Evolutionary conservation across 2,329 filamentous ascomycete species (phyloP).

Genomic region (Botrytis pseudocinerea): DNA sequence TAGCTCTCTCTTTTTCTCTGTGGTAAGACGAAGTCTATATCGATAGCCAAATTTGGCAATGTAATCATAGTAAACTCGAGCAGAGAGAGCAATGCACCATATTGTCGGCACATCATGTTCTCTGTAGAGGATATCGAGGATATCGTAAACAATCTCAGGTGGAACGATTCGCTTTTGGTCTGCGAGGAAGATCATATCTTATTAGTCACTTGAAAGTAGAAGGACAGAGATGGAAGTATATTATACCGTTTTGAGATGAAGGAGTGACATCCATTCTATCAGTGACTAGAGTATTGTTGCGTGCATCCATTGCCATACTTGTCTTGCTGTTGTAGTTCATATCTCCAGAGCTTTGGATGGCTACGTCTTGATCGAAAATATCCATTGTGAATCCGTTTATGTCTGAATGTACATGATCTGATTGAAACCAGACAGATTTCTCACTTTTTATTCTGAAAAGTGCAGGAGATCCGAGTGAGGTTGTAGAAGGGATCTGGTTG

Average conservation of each 20-base stretch:
- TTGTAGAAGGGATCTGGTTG: neutral
- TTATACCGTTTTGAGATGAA: neutral
- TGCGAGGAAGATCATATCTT: neutral
- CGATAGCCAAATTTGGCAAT: neutral
- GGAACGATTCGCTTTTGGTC: neutral
- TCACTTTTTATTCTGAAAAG: neutral
- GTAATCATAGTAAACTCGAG: neutral
- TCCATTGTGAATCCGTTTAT: neutral
- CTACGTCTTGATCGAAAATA: neutral
- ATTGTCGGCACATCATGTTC: neutral
- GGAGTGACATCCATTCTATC: neutral
- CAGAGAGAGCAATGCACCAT: neutral
- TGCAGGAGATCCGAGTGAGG: neutral
- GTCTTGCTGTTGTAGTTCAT: neutral
- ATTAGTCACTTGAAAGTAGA: neutral
- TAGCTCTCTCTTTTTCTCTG: neutral
- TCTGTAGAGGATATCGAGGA: neutral
- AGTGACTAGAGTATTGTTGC: neutral
- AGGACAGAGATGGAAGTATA: neutral
- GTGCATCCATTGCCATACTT: neutral
- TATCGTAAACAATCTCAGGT: neutral
- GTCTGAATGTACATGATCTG: neutral
- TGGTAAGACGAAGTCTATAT: neutral
- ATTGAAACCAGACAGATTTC: neutral
- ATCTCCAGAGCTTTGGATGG: neutral